Evolutionary conservation across 768 basidiomycete species (phyloP).

Genomic region (Leccinum broughii): DNA sequence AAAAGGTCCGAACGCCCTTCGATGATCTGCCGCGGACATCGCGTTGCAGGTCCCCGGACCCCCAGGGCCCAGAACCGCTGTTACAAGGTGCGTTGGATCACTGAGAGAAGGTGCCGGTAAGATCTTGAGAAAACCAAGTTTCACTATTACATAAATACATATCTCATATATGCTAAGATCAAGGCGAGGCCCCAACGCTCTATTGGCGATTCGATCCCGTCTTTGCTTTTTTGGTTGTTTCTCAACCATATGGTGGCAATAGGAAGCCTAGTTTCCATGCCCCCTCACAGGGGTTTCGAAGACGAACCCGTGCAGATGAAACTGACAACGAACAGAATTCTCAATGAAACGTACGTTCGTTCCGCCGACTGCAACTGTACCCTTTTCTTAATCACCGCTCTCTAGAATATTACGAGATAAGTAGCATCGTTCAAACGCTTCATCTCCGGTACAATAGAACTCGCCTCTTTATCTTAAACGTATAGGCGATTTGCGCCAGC

Average conservation of each 20-base stretch:
- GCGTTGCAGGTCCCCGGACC: too few relatives aligned
- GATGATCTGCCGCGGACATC: too few relatives aligned
- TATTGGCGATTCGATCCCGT: neutral
- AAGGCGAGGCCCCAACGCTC: neutral
- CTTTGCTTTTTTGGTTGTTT: neutral
- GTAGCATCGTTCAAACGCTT: neutral
- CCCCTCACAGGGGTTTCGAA: neutral
- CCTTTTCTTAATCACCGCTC: neutral
- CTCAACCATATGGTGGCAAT: neutral
- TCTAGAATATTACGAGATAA: neutral
- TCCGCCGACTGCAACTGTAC: neutral
- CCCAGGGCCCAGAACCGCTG: too few relatives aligned
- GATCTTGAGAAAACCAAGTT: too few relatives aligned
- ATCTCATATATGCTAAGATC: neutral
- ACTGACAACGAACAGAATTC: neutral
- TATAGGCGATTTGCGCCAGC: neutral
- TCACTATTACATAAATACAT: too few relatives aligned
- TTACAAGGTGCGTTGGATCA: too few relatives aligned
- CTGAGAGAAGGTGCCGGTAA: too few relatives aligned
- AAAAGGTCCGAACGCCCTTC: too few relatives aligned
- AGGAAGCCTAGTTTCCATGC: neutral
- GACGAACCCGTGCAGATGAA: neutral
- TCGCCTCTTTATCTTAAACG: neutral
- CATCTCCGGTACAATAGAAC: neutral
- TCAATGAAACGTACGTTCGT: neutral